A percentile compares a stretch with the other conserved stretches of the same genome.
Conservation (phyloP, 495 filamentous ascomycete genomes). For the Chaetomium cochliodes region DNA sequence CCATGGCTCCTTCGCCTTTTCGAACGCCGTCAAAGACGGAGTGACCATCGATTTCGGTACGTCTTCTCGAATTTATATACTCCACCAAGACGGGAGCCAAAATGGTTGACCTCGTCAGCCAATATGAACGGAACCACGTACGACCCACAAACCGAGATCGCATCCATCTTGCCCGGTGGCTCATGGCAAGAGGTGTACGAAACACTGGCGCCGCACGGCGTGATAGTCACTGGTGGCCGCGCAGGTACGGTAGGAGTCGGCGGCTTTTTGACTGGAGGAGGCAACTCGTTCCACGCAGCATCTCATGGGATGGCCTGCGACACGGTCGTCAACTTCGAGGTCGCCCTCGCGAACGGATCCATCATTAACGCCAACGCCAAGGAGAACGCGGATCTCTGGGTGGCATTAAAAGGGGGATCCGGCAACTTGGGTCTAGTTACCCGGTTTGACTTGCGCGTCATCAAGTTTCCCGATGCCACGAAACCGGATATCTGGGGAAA, state of each 20-base stretch:
- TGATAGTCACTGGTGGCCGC: neutral
- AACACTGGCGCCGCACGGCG: neutral
- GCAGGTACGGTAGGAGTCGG: neutral
- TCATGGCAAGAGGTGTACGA: neutral
- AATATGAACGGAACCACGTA: neutral
- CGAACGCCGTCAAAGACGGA: neutral
- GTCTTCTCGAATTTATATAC: neutral
- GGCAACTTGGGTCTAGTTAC: neutral
- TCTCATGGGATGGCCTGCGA: neutral
- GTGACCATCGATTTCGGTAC: neutral
- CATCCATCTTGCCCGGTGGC: neutral
- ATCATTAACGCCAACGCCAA: neutral
- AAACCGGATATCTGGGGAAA: neutral
- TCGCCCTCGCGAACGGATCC: neutral
- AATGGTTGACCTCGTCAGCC: neutral
- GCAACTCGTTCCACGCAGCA: neutral
- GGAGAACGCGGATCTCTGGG: neutral
- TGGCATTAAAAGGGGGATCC: neutral
- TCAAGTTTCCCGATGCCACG: neutral
- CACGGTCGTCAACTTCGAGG: neutral
- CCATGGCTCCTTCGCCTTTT: neutral
- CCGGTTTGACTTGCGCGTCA: neutral
- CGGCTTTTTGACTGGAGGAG: neutral
- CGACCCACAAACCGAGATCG: neutral
- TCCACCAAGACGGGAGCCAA: neutral